Conservation (phyloP, 805 yeast species). For the Candida stauntonica region DNA sequence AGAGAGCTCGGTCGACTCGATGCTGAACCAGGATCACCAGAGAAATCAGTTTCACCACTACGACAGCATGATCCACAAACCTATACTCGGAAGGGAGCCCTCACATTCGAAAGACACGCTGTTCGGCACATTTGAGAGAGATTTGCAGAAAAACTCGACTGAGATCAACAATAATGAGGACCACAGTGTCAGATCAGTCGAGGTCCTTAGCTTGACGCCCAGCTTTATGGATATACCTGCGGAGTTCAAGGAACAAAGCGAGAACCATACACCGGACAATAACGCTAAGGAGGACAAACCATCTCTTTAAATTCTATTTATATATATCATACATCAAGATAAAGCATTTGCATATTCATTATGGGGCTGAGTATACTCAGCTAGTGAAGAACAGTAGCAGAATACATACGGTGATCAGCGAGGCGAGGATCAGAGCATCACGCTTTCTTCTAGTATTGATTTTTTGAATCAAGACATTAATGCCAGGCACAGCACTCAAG, state of each 20-base stretch:
- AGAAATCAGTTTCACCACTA: conserved; percentile 19
- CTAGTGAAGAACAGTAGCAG: conserved; percentile 54
- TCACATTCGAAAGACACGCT: conserved; percentile 6
- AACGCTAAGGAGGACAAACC: too few species aligned
- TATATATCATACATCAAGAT: too few species aligned
- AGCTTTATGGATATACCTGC: conserved; percentile 33
- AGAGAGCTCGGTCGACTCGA: too few species aligned
- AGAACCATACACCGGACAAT: too few species aligned
- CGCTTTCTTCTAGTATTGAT: conserved; percentile 87
- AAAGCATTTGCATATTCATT: too few species aligned
- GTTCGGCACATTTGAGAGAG: conserved; percentile 14
- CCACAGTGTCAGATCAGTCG: conserved; percentile 23
- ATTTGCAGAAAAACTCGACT: conserved; percentile 7
- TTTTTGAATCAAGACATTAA: conserved; percentile 66
- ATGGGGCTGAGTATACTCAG: too few species aligned
- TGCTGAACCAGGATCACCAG: too few species aligned
- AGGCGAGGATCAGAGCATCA: conserved; percentile 79
- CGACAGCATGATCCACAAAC: conserved; percentile 18
- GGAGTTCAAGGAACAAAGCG: conserved; percentile 2
- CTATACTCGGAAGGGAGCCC: conserved; percentile 1
- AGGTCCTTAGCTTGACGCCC: conserved; percentile 37
- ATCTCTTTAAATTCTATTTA: too few species aligned
- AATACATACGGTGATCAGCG: conserved; percentile 68
- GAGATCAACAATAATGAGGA: conserved; percentile 1
- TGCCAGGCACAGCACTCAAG: conserved; percentile 74